Percentiles rank a stretch among this genome's conserved stretches.
phyloP scores from a whole-genome alignment of 2,329 filamentous ascomycete genomes.

The Microdochium paspali region DNA sequence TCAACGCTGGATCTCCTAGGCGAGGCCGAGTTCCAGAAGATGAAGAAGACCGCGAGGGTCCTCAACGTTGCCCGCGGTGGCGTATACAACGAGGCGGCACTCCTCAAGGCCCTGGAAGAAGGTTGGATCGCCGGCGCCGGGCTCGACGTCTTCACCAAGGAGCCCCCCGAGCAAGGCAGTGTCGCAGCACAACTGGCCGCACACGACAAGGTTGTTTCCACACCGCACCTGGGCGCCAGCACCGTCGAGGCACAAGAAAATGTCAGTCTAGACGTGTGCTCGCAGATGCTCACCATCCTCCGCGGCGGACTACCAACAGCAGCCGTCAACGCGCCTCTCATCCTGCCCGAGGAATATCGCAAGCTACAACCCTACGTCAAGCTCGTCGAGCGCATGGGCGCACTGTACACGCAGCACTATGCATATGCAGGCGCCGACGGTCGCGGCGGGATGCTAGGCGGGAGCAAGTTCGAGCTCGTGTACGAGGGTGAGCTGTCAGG shows the following conservation, averaged over 20 bases:
- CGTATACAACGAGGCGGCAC: constrained; percentile 67
- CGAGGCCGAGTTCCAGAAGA: constrained; percentile 53
- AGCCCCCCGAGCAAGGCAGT: constrained; percentile 54
- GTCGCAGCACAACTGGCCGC: constrained; percentile 53
- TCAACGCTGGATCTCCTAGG: constrained; percentile 68
- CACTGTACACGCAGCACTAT: constrained; percentile 71
- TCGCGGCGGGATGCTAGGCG: constrained; percentile 34
- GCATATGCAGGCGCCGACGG: constrained; percentile 11
- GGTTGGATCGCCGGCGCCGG: constrained; percentile 69
- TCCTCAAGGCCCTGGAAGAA: constrained; percentile 60
- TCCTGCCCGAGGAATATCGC: constrained; percentile 70
- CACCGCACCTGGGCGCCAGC: constrained; percentile 71
- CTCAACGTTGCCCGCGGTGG: constrained; percentile 75
- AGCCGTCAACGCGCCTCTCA: constrained; percentile 74
- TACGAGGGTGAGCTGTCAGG: constrained; percentile 68
- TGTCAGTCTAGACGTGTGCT: constrained; percentile 73
- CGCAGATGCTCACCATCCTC: constrained; percentile 67
- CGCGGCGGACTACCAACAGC: constrained; percentile 63
- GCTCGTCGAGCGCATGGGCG: constrained; percentile 71
- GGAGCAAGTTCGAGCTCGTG: constrained; percentile 63
- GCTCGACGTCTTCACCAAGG: constrained; percentile 70
- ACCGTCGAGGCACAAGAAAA: constrained; percentile 80
- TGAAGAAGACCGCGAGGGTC: constrained; percentile 66
- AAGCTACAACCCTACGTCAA: constrained; percentile 69
- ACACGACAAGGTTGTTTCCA: constrained; percentile 63